phyloP scores from a whole-genome alignment of 2,329 filamentous ascomycete genomes.

The Herpomyces periplanetae region DNA sequence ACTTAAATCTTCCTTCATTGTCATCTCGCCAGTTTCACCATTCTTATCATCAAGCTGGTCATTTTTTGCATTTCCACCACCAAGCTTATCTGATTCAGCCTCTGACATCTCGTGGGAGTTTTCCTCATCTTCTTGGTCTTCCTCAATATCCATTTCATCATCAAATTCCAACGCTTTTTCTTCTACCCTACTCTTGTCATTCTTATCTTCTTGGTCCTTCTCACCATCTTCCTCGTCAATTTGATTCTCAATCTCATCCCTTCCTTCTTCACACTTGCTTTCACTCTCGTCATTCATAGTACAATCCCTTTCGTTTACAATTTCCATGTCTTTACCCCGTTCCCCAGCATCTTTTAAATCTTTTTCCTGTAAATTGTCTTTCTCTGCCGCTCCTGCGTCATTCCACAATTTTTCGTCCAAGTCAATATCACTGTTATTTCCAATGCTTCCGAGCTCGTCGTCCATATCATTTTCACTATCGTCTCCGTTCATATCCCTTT shows the following conservation, averaged over 20 bases:
- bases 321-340: conserved; percentile 58
- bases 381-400: conserved; percentile 12
- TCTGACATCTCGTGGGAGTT: conserved; percentile 8
- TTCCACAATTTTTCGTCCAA: conserved; percentile 15
- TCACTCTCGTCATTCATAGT: conserved; percentile 92
- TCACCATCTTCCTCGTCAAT: conserved; percentile 21
- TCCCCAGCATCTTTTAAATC: conserved; percentile 24
- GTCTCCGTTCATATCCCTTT: conserved; percentile 10
- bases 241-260: conserved; percentile 44
- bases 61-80: too few species aligned
- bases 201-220: conserved; percentile 18
- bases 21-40: conserved; percentile 7
- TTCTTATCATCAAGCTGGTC: conserved; percentile 6
- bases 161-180: conserved; percentile 46
- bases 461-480: too few species aligned
- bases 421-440: conserved; percentile 9
- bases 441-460: conserved; percentile 18
- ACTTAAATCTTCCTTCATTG: conserved; percentile 4
- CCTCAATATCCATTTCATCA: conserved; percentile 13
- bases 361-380: conserved; percentile 19
- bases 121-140: conserved; percentile 4
- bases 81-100: too few species aligned
- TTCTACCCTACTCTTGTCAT: conserved; percentile 16
- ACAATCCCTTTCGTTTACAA: conserved; percentile 61
- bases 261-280: conserved; percentile 27